phyloP scores from a whole-genome alignment of 2,329 filamentous ascomycete genomes.

The Aspergillus caelatus region DNA sequence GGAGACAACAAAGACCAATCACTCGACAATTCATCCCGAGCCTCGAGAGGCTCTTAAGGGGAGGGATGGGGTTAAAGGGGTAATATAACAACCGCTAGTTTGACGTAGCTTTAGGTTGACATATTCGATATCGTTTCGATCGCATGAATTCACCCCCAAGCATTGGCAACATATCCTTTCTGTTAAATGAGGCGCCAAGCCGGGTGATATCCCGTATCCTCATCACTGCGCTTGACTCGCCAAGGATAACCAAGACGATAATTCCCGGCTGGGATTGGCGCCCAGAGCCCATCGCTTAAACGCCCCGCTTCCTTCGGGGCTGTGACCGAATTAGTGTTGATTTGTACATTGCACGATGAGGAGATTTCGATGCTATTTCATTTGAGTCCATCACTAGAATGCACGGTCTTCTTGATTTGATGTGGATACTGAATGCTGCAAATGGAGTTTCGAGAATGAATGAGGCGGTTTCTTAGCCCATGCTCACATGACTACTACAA shows the following conservation, averaged over 20 bases:
- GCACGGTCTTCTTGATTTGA: no score
- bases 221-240: background rate
- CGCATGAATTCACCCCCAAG: background rate
- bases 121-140: background rate
- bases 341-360: background rate
- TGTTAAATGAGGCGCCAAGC: background rate
- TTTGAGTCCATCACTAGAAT: background rate
- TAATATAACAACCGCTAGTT: background rate
- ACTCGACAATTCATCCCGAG: background rate
- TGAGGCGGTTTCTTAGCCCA: background rate
- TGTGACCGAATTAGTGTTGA: background rate
- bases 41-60: background rate
- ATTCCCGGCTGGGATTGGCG: slow-evolving; percentile 6
- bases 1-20: background rate
- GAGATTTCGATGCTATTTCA: background rate
- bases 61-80: background rate
- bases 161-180: background rate
- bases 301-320: slow-evolving; percentile 9
- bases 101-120: background rate
- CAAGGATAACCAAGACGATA: background rate
- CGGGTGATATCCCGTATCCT: background rate
- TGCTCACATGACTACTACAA: background rate
- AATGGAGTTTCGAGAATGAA: background rate
- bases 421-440: background rate
- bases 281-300: slow-evolving; percentile 11